Percentiles rank a stretch among this genome's conserved stretches.
These are phyloP conservation scores for Talaromyces wortmannii DNA, from an alignment of 495 filamentous ascomycete genomes.

Conservation along the genomic window DNA sequence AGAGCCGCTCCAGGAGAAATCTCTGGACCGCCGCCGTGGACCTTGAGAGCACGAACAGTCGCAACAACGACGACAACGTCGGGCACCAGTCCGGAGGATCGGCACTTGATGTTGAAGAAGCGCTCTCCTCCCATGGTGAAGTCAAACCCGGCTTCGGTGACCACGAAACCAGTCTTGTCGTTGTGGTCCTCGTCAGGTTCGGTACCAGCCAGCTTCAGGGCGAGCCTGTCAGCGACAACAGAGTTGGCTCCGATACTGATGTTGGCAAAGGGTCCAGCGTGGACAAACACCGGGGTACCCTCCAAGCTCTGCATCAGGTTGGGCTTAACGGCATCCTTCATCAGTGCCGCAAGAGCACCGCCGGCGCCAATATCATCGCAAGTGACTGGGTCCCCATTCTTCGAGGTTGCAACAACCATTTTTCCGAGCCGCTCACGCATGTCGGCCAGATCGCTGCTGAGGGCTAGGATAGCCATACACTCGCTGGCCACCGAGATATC, in stretches of 20 bases:
- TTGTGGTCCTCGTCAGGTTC: conserved; percentile 88
- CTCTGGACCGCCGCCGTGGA: conserved; percentile 90
- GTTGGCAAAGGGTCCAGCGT: conserved; percentile 96
- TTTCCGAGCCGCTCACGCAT: conserved; percentile 91
- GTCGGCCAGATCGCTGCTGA: conserved; percentile 80
- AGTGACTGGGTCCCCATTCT: conserved; percentile 81
- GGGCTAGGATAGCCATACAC: conserved; percentile 95
- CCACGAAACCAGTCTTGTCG: conserved; percentile 85
- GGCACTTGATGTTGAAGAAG: conserved; percentile 99
- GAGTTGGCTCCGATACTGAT: conserved; percentile 96
- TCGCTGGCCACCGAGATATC: conserved; percentile 97
- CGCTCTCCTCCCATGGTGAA: conserved; percentile 99
- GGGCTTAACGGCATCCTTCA: conserved; percentile 98
- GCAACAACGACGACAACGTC: conserved; percentile 94
- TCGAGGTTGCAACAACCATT: conserved; percentile 93
- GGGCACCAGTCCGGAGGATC: conserved; percentile 83
- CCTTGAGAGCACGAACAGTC: conserved; percentile 91
- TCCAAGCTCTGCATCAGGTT: conserved; percentile 98
- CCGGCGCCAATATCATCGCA: conserved; percentile 93
- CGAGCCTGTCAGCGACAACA: conserved; percentile 89
- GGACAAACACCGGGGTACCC: conserved; percentile 94
- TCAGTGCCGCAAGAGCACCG: conserved; percentile 86
- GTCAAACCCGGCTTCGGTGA: conserved; percentile 97
- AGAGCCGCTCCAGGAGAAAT: conserved; percentile 81
- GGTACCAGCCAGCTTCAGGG: conserved; percentile 90